Percentiles rank a stretch among this genome's conserved stretches.
Conservation (phyloP, 371 early-diverging fungal species). For the Conidiobolus incongruus region DNA sequence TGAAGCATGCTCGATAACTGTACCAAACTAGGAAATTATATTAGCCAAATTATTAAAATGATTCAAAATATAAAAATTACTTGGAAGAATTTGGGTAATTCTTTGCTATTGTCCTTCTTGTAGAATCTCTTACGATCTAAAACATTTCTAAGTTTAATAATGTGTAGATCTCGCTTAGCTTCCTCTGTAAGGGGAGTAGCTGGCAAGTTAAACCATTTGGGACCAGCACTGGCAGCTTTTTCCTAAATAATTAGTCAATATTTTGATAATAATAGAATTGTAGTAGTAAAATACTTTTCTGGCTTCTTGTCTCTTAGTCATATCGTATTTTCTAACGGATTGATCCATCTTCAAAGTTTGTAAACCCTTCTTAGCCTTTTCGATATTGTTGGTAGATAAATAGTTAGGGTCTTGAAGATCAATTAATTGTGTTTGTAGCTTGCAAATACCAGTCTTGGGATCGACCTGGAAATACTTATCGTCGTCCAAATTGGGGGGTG, state of each 20-base stretch:
- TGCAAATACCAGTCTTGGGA: too few species aligned
- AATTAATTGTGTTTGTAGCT: too few species aligned
- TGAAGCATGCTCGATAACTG: conserved; percentile 65
- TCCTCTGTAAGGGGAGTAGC: conserved; percentile 66
- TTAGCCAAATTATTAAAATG: background rate
- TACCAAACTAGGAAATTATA: conserved; percentile 74
- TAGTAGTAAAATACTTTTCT: too few species aligned
- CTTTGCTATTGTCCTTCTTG: conserved; percentile 43
- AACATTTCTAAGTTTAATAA: conserved; percentile 66
- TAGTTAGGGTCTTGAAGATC: too few species aligned
- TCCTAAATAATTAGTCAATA: conserved; percentile 17
- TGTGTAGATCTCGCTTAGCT: conserved; percentile 64
- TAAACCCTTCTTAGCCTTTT: too few species aligned
- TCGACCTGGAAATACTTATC: too few species aligned
- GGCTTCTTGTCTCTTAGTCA: too few species aligned
- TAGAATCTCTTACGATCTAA: conserved; percentile 85
- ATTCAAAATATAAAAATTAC: conserved; percentile 8
- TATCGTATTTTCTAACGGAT: too few species aligned
- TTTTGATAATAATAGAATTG: too few species aligned
- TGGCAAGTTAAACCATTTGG: conserved; percentile 86
- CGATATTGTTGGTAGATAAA: too few species aligned
- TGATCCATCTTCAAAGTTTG: too few species aligned
- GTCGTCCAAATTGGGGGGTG: too few species aligned
- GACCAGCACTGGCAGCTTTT: conserved; percentile 37
- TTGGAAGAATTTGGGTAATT: conserved; percentile 76